Percentiles rank a stretch among this genome's conserved stretches.
These are phyloP conservation scores for Chaetoceros tenuissimus DNA, from an alignment of 108 stramenopile genomes.

Conservation along the genomic window DNA sequence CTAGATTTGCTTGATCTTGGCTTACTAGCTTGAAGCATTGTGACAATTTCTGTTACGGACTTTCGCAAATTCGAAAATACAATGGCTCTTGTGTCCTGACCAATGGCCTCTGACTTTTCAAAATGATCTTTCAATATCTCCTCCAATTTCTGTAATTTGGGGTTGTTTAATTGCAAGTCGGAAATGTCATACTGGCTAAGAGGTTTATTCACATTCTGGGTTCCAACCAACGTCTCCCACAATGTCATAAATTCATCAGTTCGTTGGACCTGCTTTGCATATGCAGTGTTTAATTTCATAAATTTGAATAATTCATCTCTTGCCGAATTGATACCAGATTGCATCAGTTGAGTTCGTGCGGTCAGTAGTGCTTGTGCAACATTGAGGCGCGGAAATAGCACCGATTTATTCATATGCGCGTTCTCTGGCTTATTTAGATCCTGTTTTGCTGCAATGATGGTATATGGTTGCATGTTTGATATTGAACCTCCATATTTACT, in stretches of 20 bases:
- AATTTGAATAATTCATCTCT: conserved; percentile 3
- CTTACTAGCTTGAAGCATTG: conserved; percentile 23
- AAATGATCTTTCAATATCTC: conserved; percentile 80
- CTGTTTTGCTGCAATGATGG: conserved; percentile 27
- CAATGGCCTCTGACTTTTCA: conserved; percentile 31
- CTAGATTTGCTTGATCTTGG: conserved; percentile 25
- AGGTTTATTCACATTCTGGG: neutral
- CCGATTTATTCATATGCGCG: neutral
- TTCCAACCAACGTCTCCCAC: neutral
- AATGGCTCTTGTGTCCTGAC: conserved; percentile 62
- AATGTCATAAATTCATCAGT: neutral
- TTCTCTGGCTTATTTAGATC: too few relatives aligned
- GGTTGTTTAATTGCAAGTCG: conserved; percentile 38
- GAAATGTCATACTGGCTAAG: neutral
- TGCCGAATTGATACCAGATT: conserved; percentile 18
- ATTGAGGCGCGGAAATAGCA: neutral
- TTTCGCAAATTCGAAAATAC: conserved; percentile 85
- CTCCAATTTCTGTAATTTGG: conserved; percentile 67
- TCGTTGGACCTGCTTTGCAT: neutral
- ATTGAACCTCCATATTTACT: conserved; percentile 14
- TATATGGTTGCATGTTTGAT: conserved; percentile 35
- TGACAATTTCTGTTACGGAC: conserved; percentile 65
- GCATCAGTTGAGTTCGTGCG: conserved; percentile 14
- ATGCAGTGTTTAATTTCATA: neutral
- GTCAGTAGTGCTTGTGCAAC: neutral